Conservation (phyloP, 1,284 basidiomycete species). For the Vanrija sp. region DNA sequence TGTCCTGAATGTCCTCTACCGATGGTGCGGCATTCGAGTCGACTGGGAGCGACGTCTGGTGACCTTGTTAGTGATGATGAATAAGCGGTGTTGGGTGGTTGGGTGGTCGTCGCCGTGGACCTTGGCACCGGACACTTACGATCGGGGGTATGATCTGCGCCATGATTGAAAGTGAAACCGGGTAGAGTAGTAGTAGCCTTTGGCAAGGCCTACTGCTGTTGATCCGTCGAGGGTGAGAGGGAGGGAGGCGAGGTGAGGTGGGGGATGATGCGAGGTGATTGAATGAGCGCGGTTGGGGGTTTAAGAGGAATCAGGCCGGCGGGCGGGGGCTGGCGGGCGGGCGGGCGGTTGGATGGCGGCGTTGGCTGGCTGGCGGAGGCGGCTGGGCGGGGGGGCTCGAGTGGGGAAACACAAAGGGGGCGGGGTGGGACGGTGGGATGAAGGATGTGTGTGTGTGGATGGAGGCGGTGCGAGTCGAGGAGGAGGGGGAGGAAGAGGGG, state of each 20-base stretch:
- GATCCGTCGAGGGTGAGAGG: neutral
- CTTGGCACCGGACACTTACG: neutral
- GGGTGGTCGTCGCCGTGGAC: neutral
- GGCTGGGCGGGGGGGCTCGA: too few relatives aligned
- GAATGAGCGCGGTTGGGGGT: too few relatives aligned
- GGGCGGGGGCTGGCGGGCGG: too few relatives aligned
- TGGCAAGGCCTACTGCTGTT: neutral
- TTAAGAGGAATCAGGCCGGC: neutral
- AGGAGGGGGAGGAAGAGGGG: too few relatives aligned
- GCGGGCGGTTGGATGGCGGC: too few relatives aligned
- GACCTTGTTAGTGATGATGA: neutral
- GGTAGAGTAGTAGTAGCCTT: neutral
- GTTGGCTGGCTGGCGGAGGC: too few relatives aligned
- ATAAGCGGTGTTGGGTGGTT: neutral
- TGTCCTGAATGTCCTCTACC: slow-evolving; percentile 53
- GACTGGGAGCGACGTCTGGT: slow-evolving; percentile 44
- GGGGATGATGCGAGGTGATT: slow-evolving; percentile 4
- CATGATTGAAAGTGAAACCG: neutral
- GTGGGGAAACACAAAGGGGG: too few relatives aligned
- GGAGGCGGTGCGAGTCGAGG: too few relatives aligned
- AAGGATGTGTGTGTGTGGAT: too few relatives aligned
- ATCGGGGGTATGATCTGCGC: neutral
- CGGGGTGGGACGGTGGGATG: too few relatives aligned
- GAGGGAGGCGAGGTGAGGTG: neutral
- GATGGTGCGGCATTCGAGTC: slow-evolving; percentile 51